Evolutionary conservation across 148 eudicot genomes (phyloP).

Genomic region (Pouteria glomerata): DNA sequence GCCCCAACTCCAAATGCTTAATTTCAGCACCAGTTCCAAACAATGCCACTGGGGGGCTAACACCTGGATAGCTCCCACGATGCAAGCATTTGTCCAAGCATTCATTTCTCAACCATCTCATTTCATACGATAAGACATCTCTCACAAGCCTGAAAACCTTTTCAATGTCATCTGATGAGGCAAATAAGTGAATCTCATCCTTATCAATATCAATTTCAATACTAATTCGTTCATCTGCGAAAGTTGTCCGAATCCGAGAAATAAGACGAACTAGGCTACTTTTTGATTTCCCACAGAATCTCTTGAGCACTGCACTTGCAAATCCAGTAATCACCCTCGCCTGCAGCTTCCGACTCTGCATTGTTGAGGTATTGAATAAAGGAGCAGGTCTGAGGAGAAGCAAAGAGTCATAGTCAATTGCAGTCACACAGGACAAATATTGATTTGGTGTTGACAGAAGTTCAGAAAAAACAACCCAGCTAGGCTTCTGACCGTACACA

Average conservation of each 20-base stretch:
- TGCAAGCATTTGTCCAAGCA: constrained; percentile 1
- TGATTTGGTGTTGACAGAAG: background rate
- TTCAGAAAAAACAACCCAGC: constrained; percentile 3
- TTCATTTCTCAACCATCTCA: background rate
- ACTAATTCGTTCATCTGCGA: background rate
- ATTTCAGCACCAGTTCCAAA: constrained; percentile 8
- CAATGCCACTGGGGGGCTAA: background rate
- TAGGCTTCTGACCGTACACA: background rate
- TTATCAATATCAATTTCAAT: background rate
- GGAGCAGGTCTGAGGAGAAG: background rate
- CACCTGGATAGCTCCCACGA: background rate
- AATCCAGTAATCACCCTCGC: background rate
- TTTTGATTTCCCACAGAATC: constrained; percentile 4
- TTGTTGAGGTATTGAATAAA: background rate
- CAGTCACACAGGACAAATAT: constrained; percentile 3
- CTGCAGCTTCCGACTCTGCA: constrained; percentile 5
- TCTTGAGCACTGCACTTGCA: background rate
- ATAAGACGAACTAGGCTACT: background rate
- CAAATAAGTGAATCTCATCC: constrained; percentile 1
- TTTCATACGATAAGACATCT: background rate
- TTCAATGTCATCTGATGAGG: background rate
- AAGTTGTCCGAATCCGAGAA: background rate
- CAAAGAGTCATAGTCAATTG: constrained; percentile 1
- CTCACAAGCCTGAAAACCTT: background rate
- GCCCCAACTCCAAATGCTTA: constrained; percentile 4